Percentiles rank a stretch among this genome's conserved stretches.
Conservation (phyloP, 192 early-diverging fungal species). For the Rhizophagus prolifer region DNA sequence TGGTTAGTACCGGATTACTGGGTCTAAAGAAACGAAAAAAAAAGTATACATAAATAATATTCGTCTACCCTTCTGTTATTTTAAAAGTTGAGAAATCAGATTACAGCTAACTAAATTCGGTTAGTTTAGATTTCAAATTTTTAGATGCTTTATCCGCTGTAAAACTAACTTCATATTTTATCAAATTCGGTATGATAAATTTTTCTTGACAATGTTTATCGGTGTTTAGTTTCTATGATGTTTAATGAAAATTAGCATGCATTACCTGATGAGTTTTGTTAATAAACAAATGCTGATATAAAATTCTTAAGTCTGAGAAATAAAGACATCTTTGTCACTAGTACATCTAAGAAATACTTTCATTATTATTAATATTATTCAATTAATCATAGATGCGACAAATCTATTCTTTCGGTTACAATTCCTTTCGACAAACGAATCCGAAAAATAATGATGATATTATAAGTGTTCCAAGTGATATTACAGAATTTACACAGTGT, state of each 20-base stretch:
- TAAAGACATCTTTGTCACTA: background rate
- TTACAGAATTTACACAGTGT: background rate
- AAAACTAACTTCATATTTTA: too few species aligned
- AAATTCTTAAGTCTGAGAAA: background rate
- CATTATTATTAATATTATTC: background rate
- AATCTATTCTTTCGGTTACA: slow-evolving; percentile 20
- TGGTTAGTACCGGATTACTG: too few species aligned
- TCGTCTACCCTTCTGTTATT: too few species aligned
- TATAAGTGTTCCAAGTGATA: slow-evolving; percentile 15
- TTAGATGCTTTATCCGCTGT: too few species aligned
- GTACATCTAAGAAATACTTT: background rate
- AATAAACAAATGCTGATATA: background rate
- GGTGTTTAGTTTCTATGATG: background rate
- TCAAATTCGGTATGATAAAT: background rate
- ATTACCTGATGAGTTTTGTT: background rate
- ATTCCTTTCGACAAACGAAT: slow-evolving; percentile 4
- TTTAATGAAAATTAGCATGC: background rate
- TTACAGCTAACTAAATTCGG: too few species aligned
- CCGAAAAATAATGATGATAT: slow-evolving; percentile 4
- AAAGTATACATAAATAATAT: too few species aligned
- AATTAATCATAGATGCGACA: background rate
- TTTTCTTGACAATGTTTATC: background rate
- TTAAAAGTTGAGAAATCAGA: too few species aligned
- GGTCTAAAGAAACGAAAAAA: too few species aligned
- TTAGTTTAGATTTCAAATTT: too few species aligned